Evolutionary conservation across 169 alveolate genomes (phyloP).

Genomic region (Ichthyophthirius multifiliis): DNA sequence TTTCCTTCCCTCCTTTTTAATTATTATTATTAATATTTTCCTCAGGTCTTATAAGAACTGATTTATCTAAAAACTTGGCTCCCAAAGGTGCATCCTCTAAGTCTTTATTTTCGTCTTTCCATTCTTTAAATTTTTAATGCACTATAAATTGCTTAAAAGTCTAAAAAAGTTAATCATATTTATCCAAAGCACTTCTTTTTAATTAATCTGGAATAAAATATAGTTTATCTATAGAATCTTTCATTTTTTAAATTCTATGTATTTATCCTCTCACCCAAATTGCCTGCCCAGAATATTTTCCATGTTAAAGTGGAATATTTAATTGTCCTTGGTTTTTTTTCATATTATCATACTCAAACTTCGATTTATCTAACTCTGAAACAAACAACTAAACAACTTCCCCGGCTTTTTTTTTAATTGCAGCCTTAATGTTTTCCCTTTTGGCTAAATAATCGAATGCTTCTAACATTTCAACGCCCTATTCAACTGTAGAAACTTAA

Average conservation of each 20-base stretch:
- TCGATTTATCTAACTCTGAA: conserved; percentile 71
- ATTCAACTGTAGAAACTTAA: conserved; percentile 77
- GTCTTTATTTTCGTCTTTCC: conserved; percentile 67
- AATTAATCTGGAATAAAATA: conserved; percentile 6
- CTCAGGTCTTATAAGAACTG: conserved; percentile 27
- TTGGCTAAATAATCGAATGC: conserved; percentile 87
- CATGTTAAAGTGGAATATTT: conserved; percentile 69
- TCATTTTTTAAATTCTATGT: conserved; percentile 58
- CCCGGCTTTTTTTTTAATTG: conserved; percentile 87
- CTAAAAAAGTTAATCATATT: conserved; percentile 48
- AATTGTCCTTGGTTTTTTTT: conserved; percentile 23
- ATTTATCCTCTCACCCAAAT: conserved; percentile 69
- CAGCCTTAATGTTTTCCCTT: conserved; percentile 85
- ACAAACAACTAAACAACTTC: conserved; percentile 75
- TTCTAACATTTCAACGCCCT: conserved; percentile 80
- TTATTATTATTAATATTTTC: conserved; percentile 38
- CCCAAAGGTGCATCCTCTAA: conserved; percentile 47
- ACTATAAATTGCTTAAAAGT: conserved; percentile 61
- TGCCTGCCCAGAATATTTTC: conserved; percentile 74
- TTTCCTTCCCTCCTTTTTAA: conserved; percentile 22
- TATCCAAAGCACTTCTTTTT: conserved; percentile 48
- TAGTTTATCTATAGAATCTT: conserved; percentile 33
- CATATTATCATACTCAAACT: conserved; percentile 67
- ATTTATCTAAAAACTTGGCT: conserved; percentile 36
- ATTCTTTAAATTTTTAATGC: conserved; percentile 46